Percentiles rank a stretch among this genome's conserved stretches.
These are phyloP conservation scores for Quercus suber DNA, from an alignment of 306 rosid genomes.

Conservation along the genomic window DNA sequence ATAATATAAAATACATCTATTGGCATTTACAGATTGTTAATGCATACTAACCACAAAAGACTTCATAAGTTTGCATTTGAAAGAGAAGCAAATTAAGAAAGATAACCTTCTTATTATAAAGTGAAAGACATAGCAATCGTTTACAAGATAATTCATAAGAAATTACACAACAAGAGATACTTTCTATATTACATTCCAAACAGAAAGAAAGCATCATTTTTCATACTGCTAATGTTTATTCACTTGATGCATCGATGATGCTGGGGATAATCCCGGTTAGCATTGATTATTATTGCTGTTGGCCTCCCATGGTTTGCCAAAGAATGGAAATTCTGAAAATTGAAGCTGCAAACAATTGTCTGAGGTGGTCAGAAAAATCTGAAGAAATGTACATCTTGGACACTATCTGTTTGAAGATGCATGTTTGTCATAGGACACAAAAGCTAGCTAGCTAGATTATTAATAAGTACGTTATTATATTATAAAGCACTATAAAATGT, in stretches of 20 bases:
- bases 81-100: constrained; percentile 14
- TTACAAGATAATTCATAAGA: constrained; percentile 25
- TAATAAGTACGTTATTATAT: too few species aligned
- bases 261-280: constrained; percentile 15
- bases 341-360: constrained; percentile 52
- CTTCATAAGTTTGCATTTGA: background rate
- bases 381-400: background rate
- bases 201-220: constrained; percentile 39
- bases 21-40: background rate
- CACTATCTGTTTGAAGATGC: background rate
- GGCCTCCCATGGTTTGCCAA: constrained; percentile 55
- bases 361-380: constrained; percentile 17
- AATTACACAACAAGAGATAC: constrained; percentile 31
- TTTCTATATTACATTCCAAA: constrained; percentile 42
- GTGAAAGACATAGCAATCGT: constrained; percentile 18
- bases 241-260: constrained; percentile 30
- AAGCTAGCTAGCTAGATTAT: background rate
- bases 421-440: background rate
- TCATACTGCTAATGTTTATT: constrained; percentile 32
- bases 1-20: background rate
- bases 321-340: constrained; percentile 49
- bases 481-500: background rate
- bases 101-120: constrained; percentile 21
- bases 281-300: constrained; percentile 41
- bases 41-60: background rate